Percentiles rank a stretch among this genome's conserved stretches.
phyloP scores from a whole-genome alignment of 1,284 basidiomycete genomes.

The Mycena citricolor region DNA sequence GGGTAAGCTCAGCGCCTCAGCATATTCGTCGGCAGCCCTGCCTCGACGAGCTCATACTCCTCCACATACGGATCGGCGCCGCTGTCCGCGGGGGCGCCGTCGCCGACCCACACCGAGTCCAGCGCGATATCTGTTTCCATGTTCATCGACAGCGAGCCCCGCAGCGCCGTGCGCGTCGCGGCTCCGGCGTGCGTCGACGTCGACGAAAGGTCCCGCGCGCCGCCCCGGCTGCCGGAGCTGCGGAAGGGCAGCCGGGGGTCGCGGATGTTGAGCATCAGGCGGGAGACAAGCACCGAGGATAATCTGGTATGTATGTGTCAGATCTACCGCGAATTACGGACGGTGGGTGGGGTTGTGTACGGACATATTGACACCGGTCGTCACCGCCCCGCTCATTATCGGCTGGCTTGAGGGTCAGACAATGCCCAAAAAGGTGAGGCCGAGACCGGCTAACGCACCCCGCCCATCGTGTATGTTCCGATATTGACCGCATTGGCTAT shows the following conservation, averaged over 20 bases:
- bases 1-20: no score
- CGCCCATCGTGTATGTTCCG: slow-evolving; percentile 14
- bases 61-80: no score
- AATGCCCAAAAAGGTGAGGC: background rate
- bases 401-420: slow-evolving; percentile 30
- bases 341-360: slow-evolving; percentile 21
- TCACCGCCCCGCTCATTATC: slow-evolving; percentile 32
- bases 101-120: slow-evolving; percentile 5
- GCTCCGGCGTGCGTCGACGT: slow-evolving; percentile 1
- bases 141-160: slow-evolving; percentile 1
- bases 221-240: background rate
- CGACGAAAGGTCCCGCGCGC: background rate
- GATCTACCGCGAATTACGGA: no score
- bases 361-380: slow-evolving; percentile 39
- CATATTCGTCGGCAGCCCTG: no score
- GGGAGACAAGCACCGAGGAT: slow-evolving; percentile 40
- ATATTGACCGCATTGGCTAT: slow-evolving; percentile 3
- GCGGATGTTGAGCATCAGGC: slow-evolving; percentile 43
- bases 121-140: slow-evolving; percentile 6
- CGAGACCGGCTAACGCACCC: slow-evolving; percentile 24
- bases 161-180: background rate
- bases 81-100: no score
- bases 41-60: no score
- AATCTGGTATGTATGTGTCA: no score
- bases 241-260: slow-evolving; percentile 25